Evolutionary conservation across 805 yeast species (phyloP), one percentile per base, ranked within the genome.

Genomic region (Candida ponderosae): DNA sequence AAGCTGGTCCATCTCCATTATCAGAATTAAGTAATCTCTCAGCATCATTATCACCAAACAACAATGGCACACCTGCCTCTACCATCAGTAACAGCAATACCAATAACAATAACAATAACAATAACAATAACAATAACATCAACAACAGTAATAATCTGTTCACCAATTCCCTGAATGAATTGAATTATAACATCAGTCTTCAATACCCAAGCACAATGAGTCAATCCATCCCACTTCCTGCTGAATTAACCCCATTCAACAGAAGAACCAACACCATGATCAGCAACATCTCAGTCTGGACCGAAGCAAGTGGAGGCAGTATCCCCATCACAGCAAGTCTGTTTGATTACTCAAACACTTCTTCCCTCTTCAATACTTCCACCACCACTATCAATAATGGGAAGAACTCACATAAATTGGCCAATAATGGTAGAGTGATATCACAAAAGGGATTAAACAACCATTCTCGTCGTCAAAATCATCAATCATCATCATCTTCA

Each of bases 251-350:
- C 6, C 46, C 55, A 5, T 56, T 53, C 38, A 52, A 52, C 32
- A 32, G 70, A 13, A 66, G 79, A 19, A 71, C 80, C 1, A 74
- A 73, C 30, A 69, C 69, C 24, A 76, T 76, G 82, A 76, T 76
- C 47, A 74, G 65, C 48, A 74, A 75, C 46, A 76, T 76, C 28
- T 72, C 79, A 0, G 70, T 69, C 1, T 76, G 82, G 82, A 75
- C 80, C 0, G 74, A 70, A 16, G 69, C 65, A 4, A 66, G 66
- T 24, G 70, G 68, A 14, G 50, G 50, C 4, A 24, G 27, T 24
- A 27, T 40, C 11, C 53, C 47, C 37, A 50, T 44, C 27, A 43
- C 51, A 5, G 42, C 53, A 4, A 42, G 49, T 2, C 31, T 50
- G 14, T 50, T 52, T 37, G 55, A 51, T 21, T 59, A 54, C 37